Conservation (phyloP, 306 rosid species). For the Quercus berberidifolia region DNA sequence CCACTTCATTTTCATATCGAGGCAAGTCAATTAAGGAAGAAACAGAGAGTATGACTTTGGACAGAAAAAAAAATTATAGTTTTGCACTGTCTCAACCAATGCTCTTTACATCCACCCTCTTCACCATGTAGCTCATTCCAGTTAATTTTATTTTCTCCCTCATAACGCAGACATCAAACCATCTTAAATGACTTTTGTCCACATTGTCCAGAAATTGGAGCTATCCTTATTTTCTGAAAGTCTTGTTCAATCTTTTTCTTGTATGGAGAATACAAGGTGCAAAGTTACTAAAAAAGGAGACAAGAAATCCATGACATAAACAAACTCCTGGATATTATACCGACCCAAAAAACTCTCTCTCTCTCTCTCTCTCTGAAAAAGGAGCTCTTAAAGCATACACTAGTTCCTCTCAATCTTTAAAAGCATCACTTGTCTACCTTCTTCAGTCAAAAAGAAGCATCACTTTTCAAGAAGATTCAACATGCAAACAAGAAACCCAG, state of each 20-base stretch:
- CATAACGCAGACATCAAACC: neutral
- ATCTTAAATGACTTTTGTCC: neutral
- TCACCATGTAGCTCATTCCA: neutral
- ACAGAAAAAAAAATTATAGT: too few species aligned
- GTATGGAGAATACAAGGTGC: neutral
- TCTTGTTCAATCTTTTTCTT: neutral
- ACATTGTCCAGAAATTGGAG: too few species aligned
- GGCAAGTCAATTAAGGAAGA: neutral
- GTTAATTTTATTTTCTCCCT: neutral
- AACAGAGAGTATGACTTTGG: too few species aligned
- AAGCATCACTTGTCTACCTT: too few species aligned
- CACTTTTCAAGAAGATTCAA: neutral
- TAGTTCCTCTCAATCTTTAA: too few species aligned
- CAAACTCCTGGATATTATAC: neutral
- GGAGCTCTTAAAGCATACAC: too few species aligned
- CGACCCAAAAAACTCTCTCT: neutral
- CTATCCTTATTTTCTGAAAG: neutral
- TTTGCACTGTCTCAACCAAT: neutral
- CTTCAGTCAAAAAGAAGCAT: too few species aligned
- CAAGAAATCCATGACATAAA: neutral
- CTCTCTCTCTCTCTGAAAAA: neutral
- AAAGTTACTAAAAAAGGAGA: neutral
- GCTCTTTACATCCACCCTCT: neutral
- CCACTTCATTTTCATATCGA: neutral
- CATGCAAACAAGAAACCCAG: neutral